These are phyloP conservation scores for Solanum bulbocastanum DNA, from an alignment of 257 asterid genomes.

Conservation along the genomic window DNA sequence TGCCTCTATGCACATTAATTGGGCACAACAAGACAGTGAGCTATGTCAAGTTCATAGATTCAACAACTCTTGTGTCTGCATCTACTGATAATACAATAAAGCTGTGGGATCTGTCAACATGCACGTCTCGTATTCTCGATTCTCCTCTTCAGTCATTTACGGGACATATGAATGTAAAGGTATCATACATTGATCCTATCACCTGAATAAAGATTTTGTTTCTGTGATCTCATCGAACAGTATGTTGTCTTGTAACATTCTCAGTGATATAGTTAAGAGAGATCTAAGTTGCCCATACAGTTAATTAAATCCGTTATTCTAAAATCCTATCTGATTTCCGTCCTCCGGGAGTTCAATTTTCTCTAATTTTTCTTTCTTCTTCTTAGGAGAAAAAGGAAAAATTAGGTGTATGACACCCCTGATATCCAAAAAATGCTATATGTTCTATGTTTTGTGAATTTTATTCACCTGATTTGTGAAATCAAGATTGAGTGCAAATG, in stretches of 20 bases:
- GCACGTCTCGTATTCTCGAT: conserved; percentile 68
- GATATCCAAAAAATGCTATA: not conserved
- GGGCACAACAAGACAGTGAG: conserved; percentile 97
- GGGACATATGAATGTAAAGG: conserved; percentile 92
- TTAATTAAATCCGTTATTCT: not conserved
- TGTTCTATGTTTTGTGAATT: not conserved
- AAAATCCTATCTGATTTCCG: not conserved
- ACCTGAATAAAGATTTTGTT: not conserved
- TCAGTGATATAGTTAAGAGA: not conserved
- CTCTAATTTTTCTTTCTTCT: not conserved
- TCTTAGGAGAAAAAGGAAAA: not conserved
- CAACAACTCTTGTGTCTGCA: conserved; percentile 91
- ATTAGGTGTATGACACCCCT: not conserved
- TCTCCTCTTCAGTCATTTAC: conserved; percentile 85
- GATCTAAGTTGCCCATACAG: not conserved
- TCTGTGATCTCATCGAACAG: not conserved
- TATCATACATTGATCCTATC: conserved; percentile 12
- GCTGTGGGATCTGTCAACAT: conserved; percentile 94
- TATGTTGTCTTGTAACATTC: not conserved
- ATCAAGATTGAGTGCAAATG: not conserved
- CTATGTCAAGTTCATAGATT: conserved; percentile 85
- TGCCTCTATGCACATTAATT: conserved; percentile 76
- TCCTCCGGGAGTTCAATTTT: not conserved
- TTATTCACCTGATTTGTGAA: not conserved
- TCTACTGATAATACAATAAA: conserved; percentile 89